Evolutionary conservation across 1,139 yeast genomes (phyloP), one percentile per base, ranked within the genome.

Genomic region (Sugiyamaella pinicola): DNA sequence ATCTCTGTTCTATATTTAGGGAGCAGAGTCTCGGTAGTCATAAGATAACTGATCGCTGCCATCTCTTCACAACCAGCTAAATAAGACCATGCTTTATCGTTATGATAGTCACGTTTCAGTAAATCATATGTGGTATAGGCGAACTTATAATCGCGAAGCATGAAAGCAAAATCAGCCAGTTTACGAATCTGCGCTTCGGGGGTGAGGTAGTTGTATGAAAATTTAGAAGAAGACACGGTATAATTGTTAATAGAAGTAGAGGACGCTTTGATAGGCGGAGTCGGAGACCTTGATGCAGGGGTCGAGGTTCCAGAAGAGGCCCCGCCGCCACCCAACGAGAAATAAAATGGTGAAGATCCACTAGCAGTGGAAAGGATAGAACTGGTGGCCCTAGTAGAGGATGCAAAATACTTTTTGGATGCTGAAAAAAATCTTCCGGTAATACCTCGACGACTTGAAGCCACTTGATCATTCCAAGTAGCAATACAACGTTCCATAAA

Each of bases 161-260:
- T 87, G 62, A 93, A 81, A 6, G 93, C 83, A 89, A 96, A 89
- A 68, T 93, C 99, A 0, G 96, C 98, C 40, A 93, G 73, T 64
- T 87, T 86, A 49, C 98, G 74, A 31, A 90, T 76, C 46, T 81
- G 78, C 61, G 89, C 88, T 63, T 90, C 97, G 0, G 86, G 80
- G 0, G 91, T 76, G 1, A 82, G 71, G 47, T 80, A 79, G 51
- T 78, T 73, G 66, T 87, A 87, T 56, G 73, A 81, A 34, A 79
- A 80, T 29, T 75, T 77, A n/a, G 68, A 69, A 21, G 74, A 62
- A 15, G 50, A 38, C 35, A 17, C 19, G 17, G 42, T 33, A 46
- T 44, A 35, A 17, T 31, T 12, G 35, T 31, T 31, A n/a, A 28
- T 41, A n/a, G 28, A 21, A 4, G 54, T 52, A n/a, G 49, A 31